Base-by-base conservation (phyloP, 2,329 filamentous ascomycete genomes). In the Colletotrichum sp. region DNA sequence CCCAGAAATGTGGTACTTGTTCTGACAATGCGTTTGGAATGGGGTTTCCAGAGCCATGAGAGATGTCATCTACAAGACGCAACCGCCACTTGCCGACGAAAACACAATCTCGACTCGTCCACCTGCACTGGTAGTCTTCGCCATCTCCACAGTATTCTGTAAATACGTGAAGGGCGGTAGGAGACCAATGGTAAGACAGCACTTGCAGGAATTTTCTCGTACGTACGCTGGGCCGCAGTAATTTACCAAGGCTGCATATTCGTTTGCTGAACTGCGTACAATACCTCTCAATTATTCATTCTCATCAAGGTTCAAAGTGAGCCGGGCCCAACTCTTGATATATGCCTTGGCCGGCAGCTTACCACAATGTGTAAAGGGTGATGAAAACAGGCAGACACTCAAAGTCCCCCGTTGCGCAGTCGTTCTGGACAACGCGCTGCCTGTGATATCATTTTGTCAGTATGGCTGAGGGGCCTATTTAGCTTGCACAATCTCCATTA, bases 101-200 rank as follows among this genome's bases (percentile, higher is more conserved):
- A 6, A n/a, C 39, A 43, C 9, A n/a, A n/a, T 7, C 39, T 12
- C 39, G 3, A n/a, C 1, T 43, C 18, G 18, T 43, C 16, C 39
- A n/a, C 0, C 18, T 6, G 1, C 39, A 6, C 39, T 4, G 5
- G 39, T 6, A 10, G 39, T 43, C 39, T 43, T n/a, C 1, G 9
- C 3, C 9, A 8, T n/a, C 39, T 43, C 18, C 18, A 9, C 5
- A 43, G 8, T 12, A 43, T 43, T 43, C 9, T n/a, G 39, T 43
- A 2, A 10, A n/a, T n/a, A 6, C 3, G 5, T n/a, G 9, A 43
- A n/a, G 9, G 9, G 0, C 18, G 18, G 18, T 10, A 10, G 18
- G 9, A n/a, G 9, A n/a, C 1, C 39, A n/a, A 43, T n/a, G 2
- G 18, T 43, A 12, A 43, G 9, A 43, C 1, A 43, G 9, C 18